Evolutionary conservation across 768 basidiomycete genomes (phyloP).

Genomic region (Boletales sp.): DNA sequence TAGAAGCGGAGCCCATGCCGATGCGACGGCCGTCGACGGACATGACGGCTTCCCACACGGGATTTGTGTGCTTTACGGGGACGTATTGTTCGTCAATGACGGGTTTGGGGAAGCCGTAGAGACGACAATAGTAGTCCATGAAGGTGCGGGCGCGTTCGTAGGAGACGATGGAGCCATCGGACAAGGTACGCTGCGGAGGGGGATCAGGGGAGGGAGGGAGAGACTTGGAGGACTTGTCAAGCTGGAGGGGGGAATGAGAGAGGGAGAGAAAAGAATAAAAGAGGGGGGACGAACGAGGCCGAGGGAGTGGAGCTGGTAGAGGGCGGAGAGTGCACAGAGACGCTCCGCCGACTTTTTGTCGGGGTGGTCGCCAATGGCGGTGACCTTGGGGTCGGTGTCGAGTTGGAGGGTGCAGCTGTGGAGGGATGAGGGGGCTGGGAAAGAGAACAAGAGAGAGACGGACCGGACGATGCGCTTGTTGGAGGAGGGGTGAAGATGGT

Average conservation of each 20-base stretch:
- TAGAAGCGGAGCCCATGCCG: slow-evolving; percentile 66
- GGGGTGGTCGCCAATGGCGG: slow-evolving; percentile 59
- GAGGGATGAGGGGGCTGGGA: slow-evolving; percentile 4
- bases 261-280: neutral
- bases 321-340: slow-evolving; percentile 71
- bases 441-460: neutral
- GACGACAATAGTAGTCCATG: slow-evolving; percentile 92
- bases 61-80: slow-evolving; percentile 17
- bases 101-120: slow-evolving; percentile 70
- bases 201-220: slow-evolving; percentile 1
- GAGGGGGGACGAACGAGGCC: slow-evolving; percentile 54
- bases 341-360: slow-evolving; percentile 64
- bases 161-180: slow-evolving; percentile 59
- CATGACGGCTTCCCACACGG: slow-evolving; percentile 71
- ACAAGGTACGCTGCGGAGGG: slow-evolving; percentile 37
- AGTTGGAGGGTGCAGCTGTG: slow-evolving; percentile 24
- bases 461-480: slow-evolving; percentile 20
- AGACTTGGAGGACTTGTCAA: slow-evolving; percentile 29
- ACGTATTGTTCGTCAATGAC: slow-evolving; percentile 55
- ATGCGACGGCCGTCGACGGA: slow-evolving; percentile 75
- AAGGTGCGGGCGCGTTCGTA: slow-evolving; percentile 80
- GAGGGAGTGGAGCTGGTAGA: slow-evolving; percentile 62
- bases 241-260: slow-evolving; percentile 8
- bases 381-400: slow-evolving; percentile 34
- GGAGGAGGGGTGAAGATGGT: slow-evolving; percentile 11